phyloP scores from a whole-genome alignment of 1,139 yeast species.

The Meyerozyma athensensis region DNA sequence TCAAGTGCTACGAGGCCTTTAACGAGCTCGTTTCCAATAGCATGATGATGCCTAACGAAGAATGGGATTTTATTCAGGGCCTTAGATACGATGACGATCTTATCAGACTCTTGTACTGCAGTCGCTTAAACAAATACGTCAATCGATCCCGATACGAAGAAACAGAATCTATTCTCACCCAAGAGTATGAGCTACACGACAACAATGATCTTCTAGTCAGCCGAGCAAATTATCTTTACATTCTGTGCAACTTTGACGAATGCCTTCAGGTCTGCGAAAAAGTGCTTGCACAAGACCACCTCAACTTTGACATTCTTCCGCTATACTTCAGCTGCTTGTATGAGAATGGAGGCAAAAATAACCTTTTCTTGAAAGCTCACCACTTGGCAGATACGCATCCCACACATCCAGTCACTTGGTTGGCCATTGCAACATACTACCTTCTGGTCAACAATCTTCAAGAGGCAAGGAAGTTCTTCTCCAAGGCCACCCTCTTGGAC shows the following conservation, averaged over 20 bases:
- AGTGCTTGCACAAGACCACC: constrained; percentile 58
- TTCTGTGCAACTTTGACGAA: constrained; percentile 75
- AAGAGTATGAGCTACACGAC: constrained; percentile 65
- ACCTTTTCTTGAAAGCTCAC: constrained; percentile 76
- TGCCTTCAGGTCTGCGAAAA: constrained; percentile 73
- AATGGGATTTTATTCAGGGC: constrained; percentile 71
- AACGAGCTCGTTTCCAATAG: constrained; percentile 71
- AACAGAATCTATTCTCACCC: constrained; percentile 60
- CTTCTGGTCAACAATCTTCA: constrained; percentile 65
- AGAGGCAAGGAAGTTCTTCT: constrained; percentile 84
- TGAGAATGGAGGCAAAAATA: constrained; percentile 80
- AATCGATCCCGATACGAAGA: constrained; percentile 57
- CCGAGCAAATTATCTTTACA: constrained; percentile 66
- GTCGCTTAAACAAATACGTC: constrained; percentile 70
- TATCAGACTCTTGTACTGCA: constrained; percentile 68
- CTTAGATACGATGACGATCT: constrained; percentile 80
- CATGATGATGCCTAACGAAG: constrained; percentile 78
- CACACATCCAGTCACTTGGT: constrained; percentile 80
- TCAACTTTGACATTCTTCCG: constrained; percentile 72
- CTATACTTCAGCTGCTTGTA: constrained; percentile 79
- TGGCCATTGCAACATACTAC: constrained; percentile 89
- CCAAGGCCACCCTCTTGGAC: constrained; percentile 82
- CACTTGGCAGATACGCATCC: constrained; percentile 86
- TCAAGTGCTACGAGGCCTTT: constrained; percentile 91
- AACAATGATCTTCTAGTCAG: constrained; percentile 68